phyloP scores from a whole-genome alignment of 257 asterid genomes.

The Solanum acaule region DNA sequence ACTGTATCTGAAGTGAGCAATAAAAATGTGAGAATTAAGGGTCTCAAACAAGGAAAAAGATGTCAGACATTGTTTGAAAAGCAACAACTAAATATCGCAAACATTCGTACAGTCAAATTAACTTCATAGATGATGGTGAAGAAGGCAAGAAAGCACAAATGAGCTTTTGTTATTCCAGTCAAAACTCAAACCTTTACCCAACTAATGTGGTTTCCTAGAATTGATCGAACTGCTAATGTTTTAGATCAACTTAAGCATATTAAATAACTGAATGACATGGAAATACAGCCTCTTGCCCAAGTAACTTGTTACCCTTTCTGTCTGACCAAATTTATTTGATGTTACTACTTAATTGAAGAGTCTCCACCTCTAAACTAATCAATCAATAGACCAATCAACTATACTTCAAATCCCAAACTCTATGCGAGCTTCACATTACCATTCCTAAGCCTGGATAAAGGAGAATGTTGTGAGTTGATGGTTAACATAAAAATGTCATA shows the following conservation, averaged over 20 bases:
- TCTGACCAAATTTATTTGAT: neutral
- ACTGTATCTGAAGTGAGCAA: constrained; percentile 28
- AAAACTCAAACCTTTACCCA: neutral
- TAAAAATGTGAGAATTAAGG: neutral
- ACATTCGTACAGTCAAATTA: neutral
- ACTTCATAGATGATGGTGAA: neutral
- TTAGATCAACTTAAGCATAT: neutral
- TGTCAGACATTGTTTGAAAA: neutral
- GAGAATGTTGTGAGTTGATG: neutral
- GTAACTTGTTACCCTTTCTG: neutral
- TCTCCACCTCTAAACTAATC: neutral
- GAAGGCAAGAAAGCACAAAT: neutral
- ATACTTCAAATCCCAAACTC: neutral
- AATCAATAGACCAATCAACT: neutral
- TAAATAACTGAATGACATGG: neutral
- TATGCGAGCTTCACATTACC: neutral
- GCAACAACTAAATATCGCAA: neutral
- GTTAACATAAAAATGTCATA: neutral
- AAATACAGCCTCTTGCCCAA: neutral
- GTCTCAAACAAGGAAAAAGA: neutral
- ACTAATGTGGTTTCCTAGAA: neutral
- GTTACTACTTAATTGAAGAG: neutral
- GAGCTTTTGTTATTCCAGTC: neutral
- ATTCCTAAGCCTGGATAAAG: neutral
- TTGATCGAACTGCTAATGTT: neutral